Percentiles rank a stretch among this genome's conserved stretches.
phyloP scores from a whole-genome alignment of 2,329 filamentous ascomycete species.

The Aspergillus brasiliensis region DNA sequence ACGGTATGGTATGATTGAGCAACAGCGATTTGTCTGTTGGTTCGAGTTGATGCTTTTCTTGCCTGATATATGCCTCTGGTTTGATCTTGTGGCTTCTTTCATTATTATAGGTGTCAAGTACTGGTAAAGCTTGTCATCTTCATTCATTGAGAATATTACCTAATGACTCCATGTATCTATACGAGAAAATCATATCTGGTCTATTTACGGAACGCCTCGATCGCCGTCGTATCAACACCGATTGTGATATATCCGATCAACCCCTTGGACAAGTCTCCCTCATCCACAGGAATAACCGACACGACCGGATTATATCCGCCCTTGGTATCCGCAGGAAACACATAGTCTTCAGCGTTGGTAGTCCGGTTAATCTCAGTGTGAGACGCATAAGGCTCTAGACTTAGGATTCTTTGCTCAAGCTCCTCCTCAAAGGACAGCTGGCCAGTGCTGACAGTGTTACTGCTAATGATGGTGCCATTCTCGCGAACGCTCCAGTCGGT shows the following conservation, averaged over 20 bases:
- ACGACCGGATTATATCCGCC: conserved; percentile 36
- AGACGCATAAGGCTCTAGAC: conserved; percentile 35
- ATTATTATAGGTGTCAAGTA: too few relatives aligned
- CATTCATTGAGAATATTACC: too few relatives aligned
- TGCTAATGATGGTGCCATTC: conserved; percentile 31
- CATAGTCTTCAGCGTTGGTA: conserved; percentile 28
- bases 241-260: conserved; percentile 42
- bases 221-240: conserved; percentile 32
- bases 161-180: too few relatives aligned
- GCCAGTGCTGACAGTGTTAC: conserved; percentile 34
- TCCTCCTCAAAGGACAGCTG: conserved; percentile 37
- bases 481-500: conserved; percentile 27
- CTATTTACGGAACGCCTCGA: conserved; percentile 9
- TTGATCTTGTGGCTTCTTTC: too few relatives aligned
- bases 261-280: conserved; percentile 37
- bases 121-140: too few relatives aligned
- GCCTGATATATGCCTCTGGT: too few relatives aligned
- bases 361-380: conserved; percentile 42
- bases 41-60: too few relatives aligned
- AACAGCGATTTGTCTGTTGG: too few relatives aligned
- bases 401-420: conserved; percentile 35
- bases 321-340: conserved; percentile 12
- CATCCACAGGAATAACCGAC: conserved; percentile 36
- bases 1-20: too few relatives aligned
- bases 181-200: too few relatives aligned